Percentiles rank a stretch among this genome's conserved stretches.
These are phyloP conservation scores for Pogostemon cablin DNA, from an alignment of 257 asterid species.

Conservation along the genomic window DNA sequence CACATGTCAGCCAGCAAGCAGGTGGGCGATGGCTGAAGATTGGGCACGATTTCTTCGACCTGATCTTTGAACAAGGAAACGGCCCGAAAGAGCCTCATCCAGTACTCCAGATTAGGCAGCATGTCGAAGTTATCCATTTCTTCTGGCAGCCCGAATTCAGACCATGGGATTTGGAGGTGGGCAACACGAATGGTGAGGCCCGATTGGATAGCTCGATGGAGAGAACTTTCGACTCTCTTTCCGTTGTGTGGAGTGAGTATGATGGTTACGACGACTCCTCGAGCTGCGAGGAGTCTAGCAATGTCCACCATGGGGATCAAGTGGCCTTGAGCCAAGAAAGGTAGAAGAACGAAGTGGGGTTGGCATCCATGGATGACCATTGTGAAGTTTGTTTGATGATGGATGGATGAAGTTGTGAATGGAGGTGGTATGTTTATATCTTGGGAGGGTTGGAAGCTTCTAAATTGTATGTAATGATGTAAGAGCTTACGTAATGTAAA, in stretches of 20 bases:
- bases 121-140: constrained; percentile 38
- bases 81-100: constrained; percentile 29
- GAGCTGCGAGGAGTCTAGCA: constrained; percentile 44
- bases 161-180: constrained; percentile 35
- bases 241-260: constrained; percentile 39
- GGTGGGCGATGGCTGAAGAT: constrained; percentile 28
- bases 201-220: constrained; percentile 31
- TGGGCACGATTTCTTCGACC: constrained; percentile 18
- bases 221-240: constrained; percentile 31
- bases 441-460: not conserved
- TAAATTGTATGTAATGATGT: constrained; percentile 28
- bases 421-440: not conserved
- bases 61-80: constrained; percentile 19
- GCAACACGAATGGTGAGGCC: constrained; percentile 34
- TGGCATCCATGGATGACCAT: constrained; percentile 27
- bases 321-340: constrained; percentile 61
- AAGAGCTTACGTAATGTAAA: constrained; percentile 29
- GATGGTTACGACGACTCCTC: constrained; percentile 40
- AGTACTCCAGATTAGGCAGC: constrained; percentile 17
- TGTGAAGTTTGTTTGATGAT: not conserved
- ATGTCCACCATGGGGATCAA: constrained; percentile 55
- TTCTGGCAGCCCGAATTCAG: constrained; percentile 42
- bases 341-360: constrained; percentile 55
- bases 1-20: constrained; percentile 44
- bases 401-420: not conserved